Evolutionary conservation across 2,329 filamentous ascomycete genomes (phyloP), one percentile per base, ranked within the genome.

Genomic region (Neopestalotiopsis sp.): DNA sequence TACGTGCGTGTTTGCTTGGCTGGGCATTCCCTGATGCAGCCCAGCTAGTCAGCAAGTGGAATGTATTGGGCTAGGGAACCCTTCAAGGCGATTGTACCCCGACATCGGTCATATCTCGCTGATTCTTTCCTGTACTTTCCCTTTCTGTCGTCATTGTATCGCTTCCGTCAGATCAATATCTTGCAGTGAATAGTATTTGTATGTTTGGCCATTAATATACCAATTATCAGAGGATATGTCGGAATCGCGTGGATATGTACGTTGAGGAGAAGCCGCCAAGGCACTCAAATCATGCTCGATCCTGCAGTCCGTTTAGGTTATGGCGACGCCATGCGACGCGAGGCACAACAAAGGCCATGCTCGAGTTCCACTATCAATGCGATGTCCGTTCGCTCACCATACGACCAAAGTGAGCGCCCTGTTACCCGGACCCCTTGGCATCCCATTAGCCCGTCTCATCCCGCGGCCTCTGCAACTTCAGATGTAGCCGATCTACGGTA

Each of bases 71-170:
- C 57, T 59, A 59, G 57, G 34, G 34, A 14, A 20, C 64, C 64
- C 65, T 20, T 53, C 45, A 9, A 53, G 67, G 69, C 68, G 70
- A 70, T 61, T 28, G 72, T 70, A 70, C 69, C 58, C 69, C 70
- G 70, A 68, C 53, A 56, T 66, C 61, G 63, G 56, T 38, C 38
- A 62, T 53, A 53, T 53, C 45, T 53, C 45, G 45, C 45, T 9
- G 45, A 9, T 10, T 53, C 45, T n/a, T 53, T 10, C 32, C 59
- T 62, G 17, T 34, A 13, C 34, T 20, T 6, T 5, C 9, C 12
- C 17, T 17, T 9, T 38, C 17, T 30, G 7, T 5, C 13, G 57
- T 59, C 57, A 59, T 34, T 6, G 24, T 10, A 17, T 28, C 24
- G 30, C 57, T 59, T 59, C 12, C 24, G 17, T 28, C 13, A n/a